phyloP scores from a whole-genome alignment of 2,329 filamentous ascomycete species.

The Periconia digitata region DNA sequence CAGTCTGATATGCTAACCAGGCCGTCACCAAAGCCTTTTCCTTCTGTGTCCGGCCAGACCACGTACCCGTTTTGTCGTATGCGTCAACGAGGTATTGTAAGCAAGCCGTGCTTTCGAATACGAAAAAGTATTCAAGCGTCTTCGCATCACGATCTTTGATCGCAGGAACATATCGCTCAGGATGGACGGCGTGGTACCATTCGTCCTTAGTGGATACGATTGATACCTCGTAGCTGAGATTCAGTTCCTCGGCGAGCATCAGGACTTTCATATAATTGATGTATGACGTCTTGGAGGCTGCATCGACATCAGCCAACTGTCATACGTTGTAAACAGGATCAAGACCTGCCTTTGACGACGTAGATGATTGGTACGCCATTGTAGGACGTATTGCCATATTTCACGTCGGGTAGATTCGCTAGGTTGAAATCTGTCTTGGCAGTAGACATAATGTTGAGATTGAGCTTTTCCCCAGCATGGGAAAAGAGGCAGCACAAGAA shows the following conservation, averaged over 20 bases:
- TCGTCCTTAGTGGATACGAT: slow-evolving; percentile 38
- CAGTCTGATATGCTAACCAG: slow-evolving; percentile 43
- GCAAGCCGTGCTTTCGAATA: slow-evolving; percentile 44
- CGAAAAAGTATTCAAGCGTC: slow-evolving; percentile 28
- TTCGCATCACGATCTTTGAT: slow-evolving; percentile 33
- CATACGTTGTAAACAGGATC: not conserved
- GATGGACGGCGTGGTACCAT: slow-evolving; percentile 40
- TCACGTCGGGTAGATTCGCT: no score
- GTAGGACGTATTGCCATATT: slow-evolving; percentile 13
- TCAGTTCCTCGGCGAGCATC: slow-evolving; percentile 40
- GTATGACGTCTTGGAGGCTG: slow-evolving; percentile 10
- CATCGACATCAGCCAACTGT: no score
- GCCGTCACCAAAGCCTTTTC: slow-evolving; percentile 32
- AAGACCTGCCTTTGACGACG: slow-evolving; percentile 29
- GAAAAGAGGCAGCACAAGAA: no score
- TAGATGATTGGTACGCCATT: slow-evolving; percentile 29
- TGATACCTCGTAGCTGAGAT: slow-evolving; percentile 32
- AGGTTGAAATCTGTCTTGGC: no score
- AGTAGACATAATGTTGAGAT: no score
- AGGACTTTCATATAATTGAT: slow-evolving; percentile 47
- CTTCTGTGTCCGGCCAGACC: slow-evolving; percentile 32
- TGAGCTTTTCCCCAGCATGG: no score
- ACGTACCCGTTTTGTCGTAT: slow-evolving; percentile 37
- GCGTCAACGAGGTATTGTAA: slow-evolving; percentile 40
- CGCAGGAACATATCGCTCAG: slow-evolving; percentile 40